Evolutionary conservation across 345 rosid species (phyloP), one percentile per base, ranked within the genome.

Genomic region (Eucalyptus viminalis): DNA sequence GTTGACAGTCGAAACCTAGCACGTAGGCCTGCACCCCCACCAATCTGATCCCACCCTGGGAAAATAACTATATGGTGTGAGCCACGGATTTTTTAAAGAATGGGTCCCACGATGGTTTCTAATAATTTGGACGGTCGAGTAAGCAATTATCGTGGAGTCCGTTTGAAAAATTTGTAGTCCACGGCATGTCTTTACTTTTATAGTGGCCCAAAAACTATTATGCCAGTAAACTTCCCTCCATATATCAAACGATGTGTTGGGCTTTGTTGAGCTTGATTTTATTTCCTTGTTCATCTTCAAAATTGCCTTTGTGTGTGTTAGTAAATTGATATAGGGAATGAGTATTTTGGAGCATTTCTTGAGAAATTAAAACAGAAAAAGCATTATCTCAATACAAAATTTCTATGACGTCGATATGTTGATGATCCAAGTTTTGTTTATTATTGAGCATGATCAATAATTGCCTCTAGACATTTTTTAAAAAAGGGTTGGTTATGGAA

Each of bases 1-100:
- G 11, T 51, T 16, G 25, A 8, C 58, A 21, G 25, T 22, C 4
- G 25, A 21, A 53, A 21, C 58, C 25, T 53, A 21, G 58, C 58
- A 21, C 58, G 2, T 0, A 0, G 5, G 11, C 11, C 58, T 21
- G 0, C 25, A 53, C 25, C 10, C 25, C 0, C 5, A 21, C 8
- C 58, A 8, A 53, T 53, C 11, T 3, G 2, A 53, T 21, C 11
- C 4, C 58, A 2, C 25, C 58, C 58, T 53, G 1, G 2, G 58
- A 21, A 9, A 8, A 25, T 21, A 53, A 53, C 2, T 19, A 19
- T 53, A 21, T 53, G 58, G 58, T 53, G 58, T 53, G 25, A 53
- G 58, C 10, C 58, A 53, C 1, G 25, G 25, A 53, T 53, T 53
- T 53, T 53, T 53, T 19, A 1, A 19, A 53, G 24, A 21, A 5